phyloP scores from a whole-genome alignment of 495 filamentous ascomycete species.

The Wilcoxina mikolae region DNA sequence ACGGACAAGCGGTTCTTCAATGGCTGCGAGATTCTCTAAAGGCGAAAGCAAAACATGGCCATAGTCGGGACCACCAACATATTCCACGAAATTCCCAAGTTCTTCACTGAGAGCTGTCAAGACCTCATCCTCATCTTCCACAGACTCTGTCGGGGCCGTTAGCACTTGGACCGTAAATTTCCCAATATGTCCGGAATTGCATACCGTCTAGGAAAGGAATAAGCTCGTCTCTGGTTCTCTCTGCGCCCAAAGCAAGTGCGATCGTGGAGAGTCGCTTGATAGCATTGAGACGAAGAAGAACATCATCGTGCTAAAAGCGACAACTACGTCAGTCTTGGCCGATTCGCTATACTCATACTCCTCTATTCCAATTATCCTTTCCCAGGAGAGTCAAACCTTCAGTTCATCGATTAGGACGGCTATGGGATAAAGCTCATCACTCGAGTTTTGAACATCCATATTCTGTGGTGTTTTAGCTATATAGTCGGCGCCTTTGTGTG shows the following conservation, averaged over 20 bases:
- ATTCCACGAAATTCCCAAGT: slow-evolving; percentile 89
- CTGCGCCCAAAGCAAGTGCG: slow-evolving; percentile 83
- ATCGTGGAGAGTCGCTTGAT: slow-evolving; percentile 97
- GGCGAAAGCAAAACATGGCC: slow-evolving; percentile 94
- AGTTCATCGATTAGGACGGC: slow-evolving; percentile 98
- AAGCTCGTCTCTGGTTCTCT: slow-evolving; percentile 91
- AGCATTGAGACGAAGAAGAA: slow-evolving; percentile 89
- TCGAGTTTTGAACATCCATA: slow-evolving; percentile 62
- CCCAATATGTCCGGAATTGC: slow-evolving; percentile 25
- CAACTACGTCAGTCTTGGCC: background rate
- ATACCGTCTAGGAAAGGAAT: slow-evolving; percentile 96
- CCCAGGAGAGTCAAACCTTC: slow-evolving; percentile 50
- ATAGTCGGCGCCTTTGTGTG: background rate
- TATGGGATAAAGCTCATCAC: slow-evolving; percentile 97
- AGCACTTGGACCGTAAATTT: background rate
- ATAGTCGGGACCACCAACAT: slow-evolving; percentile 84
- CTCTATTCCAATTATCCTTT: background rate
- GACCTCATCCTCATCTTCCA: slow-evolving; percentile 97
- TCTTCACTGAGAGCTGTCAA: slow-evolving; percentile 93
- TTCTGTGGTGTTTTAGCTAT: slow-evolving; percentile 3
- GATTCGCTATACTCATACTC: background rate
- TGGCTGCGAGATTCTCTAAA: slow-evolving; percentile 92
- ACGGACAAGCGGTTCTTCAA: slow-evolving; percentile 91
- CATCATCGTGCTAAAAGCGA: slow-evolving; percentile 80
- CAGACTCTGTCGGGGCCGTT: slow-evolving; percentile 53